Conservation (phyloP, 257 asterid genomes). For the Solanum pinnatisectum region DNA sequence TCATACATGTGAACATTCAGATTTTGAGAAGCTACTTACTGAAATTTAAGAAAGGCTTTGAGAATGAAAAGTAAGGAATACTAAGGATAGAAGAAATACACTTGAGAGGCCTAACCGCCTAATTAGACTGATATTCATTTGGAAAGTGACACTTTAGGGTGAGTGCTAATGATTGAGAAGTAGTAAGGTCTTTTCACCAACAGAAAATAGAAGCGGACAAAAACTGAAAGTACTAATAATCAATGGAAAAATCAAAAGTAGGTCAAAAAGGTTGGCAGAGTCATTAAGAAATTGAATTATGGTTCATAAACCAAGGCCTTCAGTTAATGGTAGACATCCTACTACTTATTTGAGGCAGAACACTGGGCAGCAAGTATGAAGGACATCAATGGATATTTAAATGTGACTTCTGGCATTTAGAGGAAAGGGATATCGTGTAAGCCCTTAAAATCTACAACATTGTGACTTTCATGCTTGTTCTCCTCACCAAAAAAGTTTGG, state of each 20-base stretch:
- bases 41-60: not conserved
- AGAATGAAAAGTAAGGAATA: not conserved
- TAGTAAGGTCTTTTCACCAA: not conserved
- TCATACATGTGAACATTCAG: not conserved
- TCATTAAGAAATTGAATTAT: not conserved
- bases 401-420: not conserved
- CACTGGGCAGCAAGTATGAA: not conserved
- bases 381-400: not conserved
- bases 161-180: not conserved
- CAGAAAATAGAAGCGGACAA: not conserved
- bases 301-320: not conserved
- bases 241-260: not conserved
- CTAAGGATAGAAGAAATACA: not conserved
- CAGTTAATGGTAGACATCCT: not conserved
- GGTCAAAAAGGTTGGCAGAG: not conserved
- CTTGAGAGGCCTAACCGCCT: not conserved
- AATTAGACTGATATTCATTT: not conserved
- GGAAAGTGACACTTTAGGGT: not conserved
- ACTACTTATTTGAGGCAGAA: not conserved
- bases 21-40: not conserved
- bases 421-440: not conserved
- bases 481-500: not conserved
- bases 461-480: not conserved
- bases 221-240: not conserved
- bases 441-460: not conserved